A percentile compares a stretch with the other conserved stretches of the same genome.
Conservation (phyloP, 2,329 filamentous ascomycete species). For the Alternaria tenuissima region DNA sequence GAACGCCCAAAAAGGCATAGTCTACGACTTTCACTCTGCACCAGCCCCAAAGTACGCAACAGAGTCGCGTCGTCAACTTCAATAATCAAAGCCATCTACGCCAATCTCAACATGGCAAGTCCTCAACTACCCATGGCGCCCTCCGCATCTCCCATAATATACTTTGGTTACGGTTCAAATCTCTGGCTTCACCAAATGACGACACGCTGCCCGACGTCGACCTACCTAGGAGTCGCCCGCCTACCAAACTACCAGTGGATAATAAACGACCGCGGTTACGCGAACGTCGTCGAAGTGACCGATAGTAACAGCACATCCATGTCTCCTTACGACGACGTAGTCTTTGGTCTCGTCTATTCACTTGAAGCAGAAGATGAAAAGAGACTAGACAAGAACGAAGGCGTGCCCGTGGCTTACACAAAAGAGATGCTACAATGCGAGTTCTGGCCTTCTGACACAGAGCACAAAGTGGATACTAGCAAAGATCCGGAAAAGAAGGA, state of each 20-base stretch:
- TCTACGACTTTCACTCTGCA: not conserved
- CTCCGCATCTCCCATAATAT: constrained; percentile 52
- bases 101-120: constrained; percentile 16
- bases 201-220: constrained; percentile 65
- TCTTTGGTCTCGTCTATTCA: constrained; percentile 49
- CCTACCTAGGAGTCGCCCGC: constrained; percentile 65
- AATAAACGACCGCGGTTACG: constrained; percentile 72
- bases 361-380: constrained; percentile 39
- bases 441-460: constrained; percentile 49
- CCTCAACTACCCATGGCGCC: not conserved
- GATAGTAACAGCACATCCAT: constrained; percentile 1
- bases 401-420: constrained; percentile 68
- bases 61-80: not conserved
- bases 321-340: constrained; percentile 11
- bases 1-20: constrained; percentile 3
- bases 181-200: constrained; percentile 72
- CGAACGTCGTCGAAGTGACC: constrained; percentile 65
- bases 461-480: constrained; percentile 26
- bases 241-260: constrained; percentile 69
- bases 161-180: constrained; percentile 78
- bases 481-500: constrained; percentile 29
- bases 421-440: constrained; percentile 59
- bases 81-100: not conserved
- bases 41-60: not conserved
- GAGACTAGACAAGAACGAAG: constrained; percentile 60